Conservation (phyloP, 495 filamentous ascomycete species). For the Penicillium desertorum region DNA sequence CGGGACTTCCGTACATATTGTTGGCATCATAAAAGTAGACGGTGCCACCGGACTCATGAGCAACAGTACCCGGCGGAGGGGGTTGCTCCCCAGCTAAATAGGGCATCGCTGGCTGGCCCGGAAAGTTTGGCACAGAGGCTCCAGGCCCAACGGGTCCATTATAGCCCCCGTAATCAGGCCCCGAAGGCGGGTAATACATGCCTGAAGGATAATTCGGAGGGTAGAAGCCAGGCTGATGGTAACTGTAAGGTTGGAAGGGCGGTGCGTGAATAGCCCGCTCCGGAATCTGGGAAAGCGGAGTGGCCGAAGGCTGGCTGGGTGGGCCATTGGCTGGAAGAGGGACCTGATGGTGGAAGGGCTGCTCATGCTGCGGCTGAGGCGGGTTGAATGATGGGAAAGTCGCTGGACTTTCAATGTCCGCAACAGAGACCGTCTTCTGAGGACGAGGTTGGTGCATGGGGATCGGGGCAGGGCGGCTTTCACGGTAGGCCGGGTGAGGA, state of each 20-base stretch:
- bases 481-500: constrained; percentile 71
- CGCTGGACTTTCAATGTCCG: constrained; percentile 86
- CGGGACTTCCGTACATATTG: constrained; percentile 55
- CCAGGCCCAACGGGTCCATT: constrained; percentile 50
- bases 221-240: constrained; percentile 62
- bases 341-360: constrained; percentile 91
- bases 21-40: constrained; percentile 89
- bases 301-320: constrained; percentile 77
- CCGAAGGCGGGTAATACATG: constrained; percentile 52
- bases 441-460: constrained; percentile 96
- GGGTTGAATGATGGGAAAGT: constrained; percentile 65
- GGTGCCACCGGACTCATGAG: constrained; percentile 90
- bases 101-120: constrained; percentile 43
- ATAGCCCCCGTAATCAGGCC: constrained; percentile 40
- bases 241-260: constrained; percentile 80
- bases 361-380: constrained; percentile 69
- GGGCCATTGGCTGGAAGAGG: constrained; percentile 66
- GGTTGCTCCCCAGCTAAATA: constrained; percentile 47
- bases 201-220: constrained; percentile 55
- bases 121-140: constrained; percentile 58
- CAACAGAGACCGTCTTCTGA: constrained; percentile 91
- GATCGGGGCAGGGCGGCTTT: constrained; percentile 71
- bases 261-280: constrained; percentile 91
- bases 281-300: constrained; percentile 90
- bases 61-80: constrained; percentile 67